Base-by-base conservation (phyloP, 805 yeast species). In the Yamadazyma insecticola region DNA sequence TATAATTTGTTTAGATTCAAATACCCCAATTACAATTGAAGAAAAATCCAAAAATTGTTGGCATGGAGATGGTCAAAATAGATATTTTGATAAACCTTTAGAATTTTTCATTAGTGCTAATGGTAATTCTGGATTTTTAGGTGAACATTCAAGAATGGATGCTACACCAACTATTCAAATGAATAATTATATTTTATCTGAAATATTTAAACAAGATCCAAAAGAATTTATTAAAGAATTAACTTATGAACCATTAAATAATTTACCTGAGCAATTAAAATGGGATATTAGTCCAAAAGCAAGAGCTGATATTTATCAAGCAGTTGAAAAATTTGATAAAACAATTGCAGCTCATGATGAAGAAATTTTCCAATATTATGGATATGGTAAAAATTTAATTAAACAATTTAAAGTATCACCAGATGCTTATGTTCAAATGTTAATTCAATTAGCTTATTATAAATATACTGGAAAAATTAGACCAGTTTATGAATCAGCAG, bases 101-200 rank as follows among this genome's bases (percentile, higher is more conserved):
- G 92, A 90, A 66, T 79, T 86, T 55, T 73, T 88, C 45, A 77
- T 90, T 33, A 67, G 83, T 37, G 79, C 76, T 40, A 88, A 87
- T 57, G 96, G 92, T 37, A 70, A 78, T 41, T 85, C 96, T 6
- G 97, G 97, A 1, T 90, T 89, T 65, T 62, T 88, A 52, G 97
- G 95, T 40, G 98, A 90, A 66, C 98, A 90, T 67, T 87, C 97
- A 14, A 83, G 77, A 67, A 90, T 90, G 97, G 98, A 90, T 59
- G 98, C 97, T 40, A 86, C 96, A 7, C 95, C 97, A 52, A 90
- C 96, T 18, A 76, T 86, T 50, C 78, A 87, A 43, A 64, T 90
- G 63, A 90, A 90, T 57, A 87, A 87, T 60, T 78, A 69, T 50
- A 69, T 90, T 23, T 69, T 78, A 41, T 69, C 69, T 32, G 72